These are phyloP conservation scores for Magnaporthiopsis poae DNA, from an alignment of 2,329 filamentous ascomycete genomes.

Conservation along the genomic window DNA sequence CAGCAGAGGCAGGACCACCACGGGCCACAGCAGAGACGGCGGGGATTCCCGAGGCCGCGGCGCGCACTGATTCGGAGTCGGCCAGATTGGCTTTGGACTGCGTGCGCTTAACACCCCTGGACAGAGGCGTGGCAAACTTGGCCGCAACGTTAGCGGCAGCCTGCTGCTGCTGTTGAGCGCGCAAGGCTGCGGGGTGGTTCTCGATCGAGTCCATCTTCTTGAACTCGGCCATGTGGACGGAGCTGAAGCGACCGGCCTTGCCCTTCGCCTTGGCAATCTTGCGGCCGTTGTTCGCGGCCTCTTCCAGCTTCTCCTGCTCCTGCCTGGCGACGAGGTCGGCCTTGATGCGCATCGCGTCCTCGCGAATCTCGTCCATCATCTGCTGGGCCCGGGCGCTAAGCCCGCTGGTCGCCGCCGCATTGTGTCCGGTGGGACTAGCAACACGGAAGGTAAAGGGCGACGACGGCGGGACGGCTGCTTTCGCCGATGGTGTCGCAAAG, in stretches of 20 bases:
- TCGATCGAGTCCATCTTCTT: constrained; percentile 97
- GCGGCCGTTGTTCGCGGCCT: constrained; percentile 40
- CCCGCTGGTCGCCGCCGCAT: constrained; percentile 29
- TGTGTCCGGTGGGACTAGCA: constrained; percentile 29
- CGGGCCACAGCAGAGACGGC: background rate
- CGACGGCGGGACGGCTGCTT: constrained; percentile 38
- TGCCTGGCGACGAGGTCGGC: constrained; percentile 54
- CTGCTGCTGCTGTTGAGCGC: constrained; percentile 39
- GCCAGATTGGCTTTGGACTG: constrained; percentile 52
- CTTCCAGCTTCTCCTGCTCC: constrained; percentile 42
- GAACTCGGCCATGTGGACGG: constrained; percentile 77
- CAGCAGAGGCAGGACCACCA: constrained; percentile 17
- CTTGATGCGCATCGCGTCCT: constrained; percentile 62
- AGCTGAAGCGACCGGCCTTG: constrained; percentile 69
- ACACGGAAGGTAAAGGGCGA: constrained; percentile 59
- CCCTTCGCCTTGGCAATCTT: constrained; percentile 74
- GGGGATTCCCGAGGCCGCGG: background rate
- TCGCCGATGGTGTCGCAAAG: constrained; percentile 35
- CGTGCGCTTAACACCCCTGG: constrained; percentile 40
- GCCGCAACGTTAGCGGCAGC: background rate
- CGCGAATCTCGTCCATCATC: constrained; percentile 59
- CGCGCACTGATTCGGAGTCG: constrained; percentile 39
- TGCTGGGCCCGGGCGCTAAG: constrained; percentile 52
- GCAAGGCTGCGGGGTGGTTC: constrained; percentile 70
- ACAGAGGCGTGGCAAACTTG: constrained; percentile 1